Conservation (phyloP, 495 filamentous ascomycete species). For the Neurospora cerealis region DNA sequence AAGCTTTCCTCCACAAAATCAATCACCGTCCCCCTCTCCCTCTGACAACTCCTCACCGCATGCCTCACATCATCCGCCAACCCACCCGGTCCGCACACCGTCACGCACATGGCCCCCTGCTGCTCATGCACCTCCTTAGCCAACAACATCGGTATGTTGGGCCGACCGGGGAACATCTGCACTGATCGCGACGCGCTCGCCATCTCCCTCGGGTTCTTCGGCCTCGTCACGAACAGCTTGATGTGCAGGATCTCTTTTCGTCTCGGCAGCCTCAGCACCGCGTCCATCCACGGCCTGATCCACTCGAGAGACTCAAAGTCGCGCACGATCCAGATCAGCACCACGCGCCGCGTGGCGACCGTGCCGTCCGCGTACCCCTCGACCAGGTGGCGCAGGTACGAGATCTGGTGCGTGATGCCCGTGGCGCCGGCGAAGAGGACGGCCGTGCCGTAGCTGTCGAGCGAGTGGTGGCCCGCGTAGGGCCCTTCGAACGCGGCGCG, state of each 20-base stretch:
- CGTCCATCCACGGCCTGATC: slow-evolving; percentile 89
- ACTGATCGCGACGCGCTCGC: slow-evolving; percentile 61
- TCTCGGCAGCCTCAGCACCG: slow-evolving; percentile 65
- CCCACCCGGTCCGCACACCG: slow-evolving; percentile 77
- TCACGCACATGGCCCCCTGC: slow-evolving; percentile 81
- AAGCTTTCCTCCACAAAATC: slow-evolving; percentile 87
- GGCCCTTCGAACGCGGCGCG: slow-evolving; percentile 67
- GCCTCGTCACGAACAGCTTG: slow-evolving; percentile 80
- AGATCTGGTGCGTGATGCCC: slow-evolving; percentile 90
- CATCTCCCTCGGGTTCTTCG: slow-evolving; percentile 62
- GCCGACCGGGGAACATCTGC: slow-evolving; percentile 82
- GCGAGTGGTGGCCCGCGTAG: slow-evolving; percentile 70
- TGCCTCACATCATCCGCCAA: slow-evolving; percentile 75
- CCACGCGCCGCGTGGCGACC: slow-evolving; percentile 68
- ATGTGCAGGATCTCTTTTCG: slow-evolving; percentile 71
- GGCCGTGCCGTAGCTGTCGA: slow-evolving; percentile 83
- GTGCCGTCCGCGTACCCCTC: slow-evolving; percentile 60
- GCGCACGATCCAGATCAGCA: slow-evolving; percentile 85
- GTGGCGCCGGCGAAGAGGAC: slow-evolving; percentile 87
- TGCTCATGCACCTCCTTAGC: slow-evolving; percentile 67
- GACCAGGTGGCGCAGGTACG: slow-evolving; percentile 76
- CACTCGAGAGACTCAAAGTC: slow-evolving; percentile 82
- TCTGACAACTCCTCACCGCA: slow-evolving; percentile 59
- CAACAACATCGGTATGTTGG: slow-evolving; percentile 67
- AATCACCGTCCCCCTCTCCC: slow-evolving; percentile 42